Conservation (phyloP, 2,329 filamentous ascomycete genomes). For the Samsoniella hepiali region DNA sequence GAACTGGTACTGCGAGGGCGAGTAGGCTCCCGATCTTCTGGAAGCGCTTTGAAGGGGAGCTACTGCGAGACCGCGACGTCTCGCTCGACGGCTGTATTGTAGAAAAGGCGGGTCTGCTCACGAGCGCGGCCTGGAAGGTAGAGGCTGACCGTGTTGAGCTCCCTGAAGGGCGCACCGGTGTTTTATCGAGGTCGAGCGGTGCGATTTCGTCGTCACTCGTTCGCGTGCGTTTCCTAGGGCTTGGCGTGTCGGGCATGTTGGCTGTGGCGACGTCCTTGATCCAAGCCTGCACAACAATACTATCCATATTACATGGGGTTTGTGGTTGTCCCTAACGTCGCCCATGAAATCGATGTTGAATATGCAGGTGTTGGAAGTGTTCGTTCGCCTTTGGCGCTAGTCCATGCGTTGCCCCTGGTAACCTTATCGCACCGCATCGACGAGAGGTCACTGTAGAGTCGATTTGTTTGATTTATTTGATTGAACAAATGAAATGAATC, state of each 20-base stretch:
- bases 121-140: background rate
- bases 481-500: no score
- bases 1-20: background rate
- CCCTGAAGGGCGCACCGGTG: background rate
- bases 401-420: no score
- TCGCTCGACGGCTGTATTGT: background rate
- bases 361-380: no score
- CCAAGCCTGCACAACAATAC: no score
- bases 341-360: no score
- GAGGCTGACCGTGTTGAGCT: conserved; percentile 3
- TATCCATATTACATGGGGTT: no score
- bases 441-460: no score
- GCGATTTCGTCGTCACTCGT: background rate
- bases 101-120: background rate
- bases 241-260: background rate
- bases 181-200: background rate
- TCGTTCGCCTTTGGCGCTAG: no score
- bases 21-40: background rate
- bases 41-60: conserved; percentile 1
- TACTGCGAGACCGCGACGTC: background rate
- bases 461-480: no score
- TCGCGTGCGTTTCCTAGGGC: background rate
- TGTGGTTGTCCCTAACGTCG: no score
- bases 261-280: background rate
- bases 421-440: no score